Base-by-base conservation (phyloP, 176 grass and related monocot genomes). In the Avena eriantha region DNA sequence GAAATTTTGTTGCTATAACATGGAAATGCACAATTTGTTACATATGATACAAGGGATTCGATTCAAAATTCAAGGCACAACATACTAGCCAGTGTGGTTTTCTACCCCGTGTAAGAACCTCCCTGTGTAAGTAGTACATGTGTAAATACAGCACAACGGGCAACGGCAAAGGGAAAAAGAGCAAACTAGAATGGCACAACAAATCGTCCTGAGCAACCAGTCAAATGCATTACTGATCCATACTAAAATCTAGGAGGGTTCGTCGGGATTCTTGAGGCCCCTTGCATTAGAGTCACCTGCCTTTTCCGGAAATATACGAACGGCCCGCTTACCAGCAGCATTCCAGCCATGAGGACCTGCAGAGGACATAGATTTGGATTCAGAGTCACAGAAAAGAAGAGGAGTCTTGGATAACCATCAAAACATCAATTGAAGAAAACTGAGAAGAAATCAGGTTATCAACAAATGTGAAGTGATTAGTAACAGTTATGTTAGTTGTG, bases 301-400 rank as follows among this genome's bases (percentile, higher is more conserved):
- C 79, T 89, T 87, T 94, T 92, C 64, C 93, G 80, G 36, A 89
- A 85, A 73, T 98, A 94, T 54, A 98, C 90, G 21, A 98, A 83
- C 33, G 96, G 86, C 16, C 96, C 93, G 26, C 91, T 98, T 77
- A 95, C 78, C 64, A 98, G 50, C 83, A 98, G 72, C 88, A 98
- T 92, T 15, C 91, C 91, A 24, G 86, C 73, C 90, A 95, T 98
- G 15, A 98, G 29, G 33, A 98, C 91, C 96, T 98, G 80, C 39
- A 79, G 73, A 82, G 15, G 8, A 43, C n/a, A 86, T 50, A 33
- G 80, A 14, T 71, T 73, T 18, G 64, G 39, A 77, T 74, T 82
- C 54, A 73, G 45, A 50, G 33, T 16, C 57, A 54, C 67, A 19
- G 11, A 26, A 17, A 54, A 23, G 68, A 82, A 90, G 55, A 13